Evolutionary conservation across 768 basidiomycete genomes (phyloP), one percentile per base, ranked within the genome.

Genomic region (Boletus vermiculosoides): DNA sequence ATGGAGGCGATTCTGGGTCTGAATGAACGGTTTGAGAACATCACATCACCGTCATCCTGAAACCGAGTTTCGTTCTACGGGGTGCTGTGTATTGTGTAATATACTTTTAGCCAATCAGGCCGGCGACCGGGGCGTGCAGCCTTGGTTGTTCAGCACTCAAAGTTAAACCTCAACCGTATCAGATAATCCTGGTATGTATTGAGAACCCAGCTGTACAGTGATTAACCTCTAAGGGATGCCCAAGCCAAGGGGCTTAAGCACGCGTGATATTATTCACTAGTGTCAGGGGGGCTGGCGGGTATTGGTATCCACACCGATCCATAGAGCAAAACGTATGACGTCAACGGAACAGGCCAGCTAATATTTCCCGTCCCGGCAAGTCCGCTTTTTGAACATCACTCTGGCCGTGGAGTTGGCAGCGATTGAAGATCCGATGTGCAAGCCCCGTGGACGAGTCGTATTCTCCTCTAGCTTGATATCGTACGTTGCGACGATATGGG

Each of bases 401-500:
- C 37, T 44, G 18, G 46, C 33, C 12, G 36, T 47, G 3, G 57
- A 22, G 28, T 45, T 47, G 10, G 55, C 31, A 16, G 12, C 25
- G 9, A 48, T 50, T 13, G 12, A 3, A 30, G 13, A 28, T 20
- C 49, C 55, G 18, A 64, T 33, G 10, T n/a, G n/a, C 44, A 54
- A 20, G 18, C 40, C 45, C 15, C 5, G 18, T 8, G 52, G 52
- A 25, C 39, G 60, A 15, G 37, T 34, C 23, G 13, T 39, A 2
- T 59, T 58, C 7, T 52, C 51, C 23, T 52, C 50, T 10, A 54
- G 18, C 37, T 52, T 55, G 61, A 63, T 2, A 31, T 59, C 57
- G 20, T 56, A 56, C 11, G 20, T 47, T 70, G 46, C 68, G 31
- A 83, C 57, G 11, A 83, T 50, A 55, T 79, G 67, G 7, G 80